Conservation (phyloP, 306 rosid species). For the Gastrolobium bilobum region DNA sequence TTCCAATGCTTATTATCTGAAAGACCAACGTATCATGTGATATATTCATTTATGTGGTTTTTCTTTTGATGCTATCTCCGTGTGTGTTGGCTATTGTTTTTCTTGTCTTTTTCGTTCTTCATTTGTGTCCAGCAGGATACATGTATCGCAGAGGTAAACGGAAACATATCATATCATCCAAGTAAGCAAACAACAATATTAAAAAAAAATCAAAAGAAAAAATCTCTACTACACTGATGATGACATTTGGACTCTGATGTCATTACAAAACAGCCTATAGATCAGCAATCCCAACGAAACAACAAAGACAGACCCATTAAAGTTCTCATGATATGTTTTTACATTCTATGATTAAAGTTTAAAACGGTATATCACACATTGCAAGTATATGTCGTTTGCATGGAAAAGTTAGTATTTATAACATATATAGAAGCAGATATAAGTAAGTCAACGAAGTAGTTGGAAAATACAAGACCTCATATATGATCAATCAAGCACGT, state of each 20-base stretch:
- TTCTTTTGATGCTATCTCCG: background rate
- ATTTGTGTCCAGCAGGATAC: constrained; percentile 2
- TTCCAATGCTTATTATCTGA: too few relatives aligned
- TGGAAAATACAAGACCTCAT: too few relatives aligned
- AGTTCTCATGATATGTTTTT: too few relatives aligned
- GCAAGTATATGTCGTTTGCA: too few relatives aligned
- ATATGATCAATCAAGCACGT: too few relatives aligned
- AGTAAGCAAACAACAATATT: background rate
- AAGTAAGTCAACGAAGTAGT: too few relatives aligned
- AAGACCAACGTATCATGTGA: too few relatives aligned
- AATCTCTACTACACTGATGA: background rate
- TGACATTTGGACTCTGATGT: background rate
- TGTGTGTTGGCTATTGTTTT: constrained; percentile 13
- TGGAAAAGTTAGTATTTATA: too few relatives aligned
- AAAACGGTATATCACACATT: too few relatives aligned
- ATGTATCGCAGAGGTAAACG: background rate
- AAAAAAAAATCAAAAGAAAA: background rate
- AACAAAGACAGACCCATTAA: background rate
- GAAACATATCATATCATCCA: background rate
- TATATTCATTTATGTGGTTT: background rate
- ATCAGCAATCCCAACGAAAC: background rate
- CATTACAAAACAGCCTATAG: background rate
- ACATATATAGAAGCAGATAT: too few relatives aligned
- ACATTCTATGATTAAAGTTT: too few relatives aligned
- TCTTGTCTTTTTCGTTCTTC: constrained; percentile 22